A percentile compares a stretch with the other conserved stretches of the same genome.
phyloP scores from a whole-genome alignment of 139 green algal species.

The Desmodesmus armatus region DNA sequence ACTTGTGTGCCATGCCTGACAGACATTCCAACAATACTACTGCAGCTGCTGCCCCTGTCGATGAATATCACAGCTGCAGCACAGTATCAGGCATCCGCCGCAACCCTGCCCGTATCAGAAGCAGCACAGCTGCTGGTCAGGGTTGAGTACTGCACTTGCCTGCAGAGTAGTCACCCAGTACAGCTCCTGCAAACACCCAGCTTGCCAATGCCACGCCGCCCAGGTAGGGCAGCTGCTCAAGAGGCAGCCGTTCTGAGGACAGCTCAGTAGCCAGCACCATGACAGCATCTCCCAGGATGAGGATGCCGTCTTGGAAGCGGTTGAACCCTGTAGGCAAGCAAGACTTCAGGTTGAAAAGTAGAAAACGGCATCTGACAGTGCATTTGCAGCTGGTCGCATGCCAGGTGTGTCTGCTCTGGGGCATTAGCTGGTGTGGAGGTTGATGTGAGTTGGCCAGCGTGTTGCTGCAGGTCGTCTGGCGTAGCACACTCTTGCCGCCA shows the following conservation, averaged over 20 bases:
- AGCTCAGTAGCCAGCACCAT: slow-evolving; percentile 47
- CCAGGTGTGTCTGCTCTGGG: background rate
- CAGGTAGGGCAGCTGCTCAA: slow-evolving; percentile 35
- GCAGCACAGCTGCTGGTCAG: too few species aligned
- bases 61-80: too few species aligned
- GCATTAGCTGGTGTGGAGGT: too few species aligned
- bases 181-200: slow-evolving; percentile 35
- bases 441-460: too few species aligned
- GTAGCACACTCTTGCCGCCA: too few species aligned
- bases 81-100: too few species aligned
- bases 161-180: slow-evolving; percentile 46
- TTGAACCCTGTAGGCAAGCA: slow-evolving; percentile 22
- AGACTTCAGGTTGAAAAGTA: background rate
- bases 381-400: background rate
- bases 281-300: slow-evolving; percentile 47
- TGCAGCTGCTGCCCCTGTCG: too few species aligned
- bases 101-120: too few species aligned
- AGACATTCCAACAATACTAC: too few species aligned
- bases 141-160: too few species aligned
- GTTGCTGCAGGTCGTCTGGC: too few species aligned
- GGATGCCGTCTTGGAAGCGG: slow-evolving; percentile 36
- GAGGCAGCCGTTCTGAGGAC: slow-evolving; percentile 21
- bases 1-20: too few species aligned
- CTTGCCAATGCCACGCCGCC: slow-evolving; percentile 2
- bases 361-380: background rate